Evolutionary conservation across 2,329 filamentous ascomycete genomes (phyloP), one percentile per base, ranked within the genome.

Genomic region (Pseudogymnoascus sp.): DNA sequence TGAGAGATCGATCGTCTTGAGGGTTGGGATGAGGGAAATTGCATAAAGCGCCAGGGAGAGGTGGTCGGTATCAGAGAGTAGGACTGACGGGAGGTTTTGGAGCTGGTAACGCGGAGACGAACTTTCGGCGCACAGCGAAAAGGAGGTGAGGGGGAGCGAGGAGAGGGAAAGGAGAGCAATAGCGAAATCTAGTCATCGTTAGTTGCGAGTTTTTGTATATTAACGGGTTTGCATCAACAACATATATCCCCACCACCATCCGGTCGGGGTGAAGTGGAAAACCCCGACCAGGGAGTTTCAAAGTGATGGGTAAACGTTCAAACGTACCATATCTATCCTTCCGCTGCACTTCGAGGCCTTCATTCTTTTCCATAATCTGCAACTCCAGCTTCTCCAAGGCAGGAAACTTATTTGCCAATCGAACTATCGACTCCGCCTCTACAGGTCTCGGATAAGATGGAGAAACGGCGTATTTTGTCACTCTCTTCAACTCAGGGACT

Each of bases 11-110:
- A 63, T 29, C 35, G 19, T 49, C 12, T 16, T 45, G 55, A 63
- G 62, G 39, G 41, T 49, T 35, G 62, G 58, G 29, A 31, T 41
- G n/a, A 60, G 62, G 12, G 55, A 59, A 23, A 63, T 35, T 16
- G 59, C 26, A 45, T 63, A 41, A 11, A 63, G 39, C 43, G 62
- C 62, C 7, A 43, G 16, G 38, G 55, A 60, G 16, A 63, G 35
- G 16, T 63, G 35, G 58, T 63, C 55, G 10, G 2, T 43, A 60
- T 61, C 16, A 26, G 55, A 21, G 39, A 45, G 35, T 23, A 41
- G 12, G 7, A 60, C 16, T 61, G 62, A 52, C 16, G 41, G 31
- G 14, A 33, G 37, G 29, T 41, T 14, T 43, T 59, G 35, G 33
- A 60, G 21, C 38, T 63, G 62, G 35, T 63, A 45, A 29, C 29